Percentiles rank a stretch among this genome's conserved stretches.
Conservation (phyloP, 2,329 filamentous ascomycete genomes). For the Decorospora gaudefroyi region DNA sequence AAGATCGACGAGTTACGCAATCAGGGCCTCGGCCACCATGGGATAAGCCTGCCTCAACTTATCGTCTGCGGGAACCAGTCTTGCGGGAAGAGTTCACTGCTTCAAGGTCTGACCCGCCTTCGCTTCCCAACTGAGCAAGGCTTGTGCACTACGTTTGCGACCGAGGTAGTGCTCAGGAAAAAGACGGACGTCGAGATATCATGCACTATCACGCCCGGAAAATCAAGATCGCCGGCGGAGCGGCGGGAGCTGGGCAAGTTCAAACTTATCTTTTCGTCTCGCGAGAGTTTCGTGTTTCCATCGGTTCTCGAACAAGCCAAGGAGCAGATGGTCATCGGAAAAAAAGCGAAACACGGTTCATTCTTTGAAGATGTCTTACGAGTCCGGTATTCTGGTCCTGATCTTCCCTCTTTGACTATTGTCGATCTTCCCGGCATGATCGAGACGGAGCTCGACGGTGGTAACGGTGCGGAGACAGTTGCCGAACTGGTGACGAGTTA, state of each 20-base stretch:
- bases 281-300: constrained; percentile 44
- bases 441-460: constrained; percentile 53
- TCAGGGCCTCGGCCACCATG: constrained; percentile 32
- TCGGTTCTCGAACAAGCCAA: constrained; percentile 58
- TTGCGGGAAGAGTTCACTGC: constrained; percentile 39
- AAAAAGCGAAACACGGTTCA: background rate
- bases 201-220: constrained; percentile 50
- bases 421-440: constrained; percentile 64
- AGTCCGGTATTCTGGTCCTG: constrained; percentile 39
- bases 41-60: constrained; percentile 43
- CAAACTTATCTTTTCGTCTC: constrained; percentile 19
- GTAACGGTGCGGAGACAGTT: constrained; percentile 53
- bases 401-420: constrained; percentile 54
- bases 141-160: constrained; percentile 65
- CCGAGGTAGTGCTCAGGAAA: constrained; percentile 61
- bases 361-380: constrained; percentile 37
- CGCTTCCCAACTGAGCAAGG: constrained; percentile 61
- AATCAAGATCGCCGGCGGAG: constrained; percentile 16
- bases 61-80: constrained; percentile 42
- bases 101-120: constrained; percentile 55
- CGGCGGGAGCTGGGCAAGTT: constrained; percentile 24
- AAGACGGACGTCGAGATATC: constrained; percentile 44
- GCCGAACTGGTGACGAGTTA: constrained; percentile 52
- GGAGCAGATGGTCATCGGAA: constrained; percentile 49
- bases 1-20: constrained; percentile 56